phyloP scores from a whole-genome alignment of 768 basidiomycete species.

The Exidia glandulosa region DNA sequence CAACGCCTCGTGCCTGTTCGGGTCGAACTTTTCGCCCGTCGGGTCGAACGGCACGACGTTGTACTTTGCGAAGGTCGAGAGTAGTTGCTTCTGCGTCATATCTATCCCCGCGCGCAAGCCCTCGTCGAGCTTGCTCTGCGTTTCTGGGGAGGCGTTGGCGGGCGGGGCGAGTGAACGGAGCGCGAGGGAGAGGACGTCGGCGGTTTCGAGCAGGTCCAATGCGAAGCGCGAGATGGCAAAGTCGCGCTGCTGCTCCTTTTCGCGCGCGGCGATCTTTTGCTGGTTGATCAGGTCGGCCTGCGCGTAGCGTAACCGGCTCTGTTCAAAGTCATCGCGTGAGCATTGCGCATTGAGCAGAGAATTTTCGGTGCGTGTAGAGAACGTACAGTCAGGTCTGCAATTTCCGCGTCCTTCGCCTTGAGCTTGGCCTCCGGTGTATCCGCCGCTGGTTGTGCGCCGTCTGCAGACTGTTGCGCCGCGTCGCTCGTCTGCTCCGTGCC shows the following conservation, averaged over 20 bases:
- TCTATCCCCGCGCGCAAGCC: conserved; percentile 73
- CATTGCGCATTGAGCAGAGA: background rate
- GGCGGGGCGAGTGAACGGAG: conserved; percentile 50
- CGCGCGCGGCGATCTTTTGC: conserved; percentile 80
- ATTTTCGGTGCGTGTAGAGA: background rate
- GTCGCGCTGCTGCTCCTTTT: conserved; percentile 86
- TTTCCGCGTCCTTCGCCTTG: conserved; percentile 70
- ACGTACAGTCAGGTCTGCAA: conserved; percentile 75
- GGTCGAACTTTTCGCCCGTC: conserved; percentile 86
- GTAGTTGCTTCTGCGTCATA: conserved; percentile 81
- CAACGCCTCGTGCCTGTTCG: conserved; percentile 89
- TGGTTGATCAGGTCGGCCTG: conserved; percentile 95
- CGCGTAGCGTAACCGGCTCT: conserved; percentile 84
- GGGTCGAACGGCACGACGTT: conserved; percentile 89
- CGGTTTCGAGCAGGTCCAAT: conserved; percentile 75
- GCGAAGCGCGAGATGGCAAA: conserved; percentile 92
- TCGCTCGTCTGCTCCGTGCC: background rate
- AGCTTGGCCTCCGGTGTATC: conserved; percentile 32
- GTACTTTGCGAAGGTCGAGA: conserved; percentile 85
- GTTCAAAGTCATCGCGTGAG: conserved; percentile 9
- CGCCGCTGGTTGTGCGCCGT: background rate
- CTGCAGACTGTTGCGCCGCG: background rate
- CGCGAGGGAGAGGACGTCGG: conserved; percentile 81
- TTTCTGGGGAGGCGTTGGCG: conserved; percentile 19
- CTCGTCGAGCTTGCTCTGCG: conserved; percentile 47